Conservation (phyloP, 1,139 yeast species). For the Pichia sp. region DNA sequence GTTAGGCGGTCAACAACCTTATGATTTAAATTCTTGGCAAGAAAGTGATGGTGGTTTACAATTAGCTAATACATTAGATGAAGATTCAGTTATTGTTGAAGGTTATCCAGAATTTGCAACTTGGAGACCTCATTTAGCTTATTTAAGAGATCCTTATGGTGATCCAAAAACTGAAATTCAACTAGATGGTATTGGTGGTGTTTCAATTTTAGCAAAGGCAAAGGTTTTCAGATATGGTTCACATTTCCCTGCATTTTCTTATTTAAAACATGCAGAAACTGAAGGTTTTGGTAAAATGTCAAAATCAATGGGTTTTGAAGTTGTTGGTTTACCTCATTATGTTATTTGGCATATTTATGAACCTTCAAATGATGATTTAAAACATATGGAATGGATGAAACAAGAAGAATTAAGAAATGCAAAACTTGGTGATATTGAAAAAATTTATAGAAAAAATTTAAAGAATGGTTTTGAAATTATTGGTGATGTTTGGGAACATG, state of each 20-base stretch:
- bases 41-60: constrained; percentile 70
- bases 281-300: constrained; percentile 91
- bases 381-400: constrained; percentile 97
- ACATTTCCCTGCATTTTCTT: constrained; percentile 84
- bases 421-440: constrained; percentile 53
- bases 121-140: constrained; percentile 78
- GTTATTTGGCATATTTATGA: constrained; percentile 86
- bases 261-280: constrained; percentile 86
- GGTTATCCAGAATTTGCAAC: constrained; percentile 88
- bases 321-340: constrained; percentile 85
- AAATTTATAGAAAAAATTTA: constrained; percentile 72
- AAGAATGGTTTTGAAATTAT: constrained; percentile 72
- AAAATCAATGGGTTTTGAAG: constrained; percentile 68
- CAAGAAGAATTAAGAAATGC: constrained; percentile 74
- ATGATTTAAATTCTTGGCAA: constrained; percentile 82
- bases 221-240: constrained; percentile 76
- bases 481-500: constrained; percentile 59
- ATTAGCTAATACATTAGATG: constrained; percentile 58
- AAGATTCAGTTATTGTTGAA: constrained; percentile 84
- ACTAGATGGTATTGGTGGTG: constrained; percentile 88
- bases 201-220: constrained; percentile 76
- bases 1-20: constrained; percentile 73
- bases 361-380: constrained; percentile 85
- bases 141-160: constrained; percentile 61
- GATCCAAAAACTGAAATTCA: constrained; percentile 62